phyloP scores from a whole-genome alignment of 345 rosid species.

The Geranium brycei region DNA sequence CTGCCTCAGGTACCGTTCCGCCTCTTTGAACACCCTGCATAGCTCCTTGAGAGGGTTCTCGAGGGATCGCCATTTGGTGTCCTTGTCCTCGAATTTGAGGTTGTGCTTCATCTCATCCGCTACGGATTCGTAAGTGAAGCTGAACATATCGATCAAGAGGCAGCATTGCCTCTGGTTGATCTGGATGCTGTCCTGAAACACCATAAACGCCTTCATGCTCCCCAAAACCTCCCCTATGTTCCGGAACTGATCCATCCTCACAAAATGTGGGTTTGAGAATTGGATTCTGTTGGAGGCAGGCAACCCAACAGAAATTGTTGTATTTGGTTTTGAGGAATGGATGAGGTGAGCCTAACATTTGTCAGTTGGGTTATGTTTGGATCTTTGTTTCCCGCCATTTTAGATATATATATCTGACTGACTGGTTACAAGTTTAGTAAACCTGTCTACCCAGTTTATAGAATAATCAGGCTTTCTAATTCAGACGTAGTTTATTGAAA shows the following conservation, averaged over 20 bases:
- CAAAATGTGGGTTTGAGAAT: too few species aligned
- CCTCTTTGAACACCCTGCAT: conserved; percentile 54
- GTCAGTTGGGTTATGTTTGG: too few species aligned
- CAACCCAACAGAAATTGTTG: too few species aligned
- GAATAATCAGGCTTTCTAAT: too few species aligned
- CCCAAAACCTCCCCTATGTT: conserved; percentile 75
- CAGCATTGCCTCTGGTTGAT: conserved; percentile 70
- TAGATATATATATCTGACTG: too few species aligned
- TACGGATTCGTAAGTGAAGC: conserved; percentile 39
- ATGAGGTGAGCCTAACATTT: too few species aligned
- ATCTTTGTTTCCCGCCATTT: too few species aligned
- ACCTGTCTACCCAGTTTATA: too few species aligned
- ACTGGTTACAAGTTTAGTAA: too few species aligned
- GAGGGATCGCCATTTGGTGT: conserved; percentile 60
- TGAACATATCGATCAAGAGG: conserved; percentile 46
- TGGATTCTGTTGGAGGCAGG: too few species aligned
- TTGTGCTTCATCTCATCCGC: conserved; percentile 59
- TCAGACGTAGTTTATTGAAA: too few species aligned
- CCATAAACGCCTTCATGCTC: conserved; percentile 68
- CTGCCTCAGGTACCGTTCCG: conserved; percentile 47
- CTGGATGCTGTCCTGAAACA: conserved; percentile 45
- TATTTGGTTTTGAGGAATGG: too few species aligned
- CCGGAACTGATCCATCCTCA: conserved; percentile 68
- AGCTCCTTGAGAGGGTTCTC: conserved; percentile 72
- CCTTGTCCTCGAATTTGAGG: conserved; percentile 59